Evolutionary conservation across 2,329 filamentous ascomycete genomes (phyloP), one percentile per base, ranked within the genome.

Genomic region (Calonectria ilicicola): DNA sequence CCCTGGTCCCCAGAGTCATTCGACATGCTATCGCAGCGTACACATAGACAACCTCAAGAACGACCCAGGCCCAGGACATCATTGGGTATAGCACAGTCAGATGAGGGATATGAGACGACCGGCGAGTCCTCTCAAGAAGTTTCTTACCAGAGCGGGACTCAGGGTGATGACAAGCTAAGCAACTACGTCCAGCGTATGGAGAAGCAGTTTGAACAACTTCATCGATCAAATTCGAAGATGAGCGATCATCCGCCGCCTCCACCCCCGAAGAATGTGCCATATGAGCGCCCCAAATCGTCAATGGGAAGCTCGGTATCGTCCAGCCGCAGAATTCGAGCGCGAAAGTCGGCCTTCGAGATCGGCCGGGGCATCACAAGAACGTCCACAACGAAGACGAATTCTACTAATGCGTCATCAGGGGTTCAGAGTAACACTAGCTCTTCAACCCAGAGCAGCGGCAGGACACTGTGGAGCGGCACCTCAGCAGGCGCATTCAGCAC

Each of bases 171-270:
- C 42, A 91, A 96, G 78, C 86, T 98, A 14, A 94, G 92, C 80
- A 96, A 94, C 79, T 98, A 98, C 79, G 95, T 98, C 5, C 92
- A 97, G 79, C 91, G 95, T 62, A 98, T 98, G 95, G 96, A 98
- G 82, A 93, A 91, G 75, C 91, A 95, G 42, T 85, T 98, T 47
- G 90, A 91, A 62, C 91, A 91, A 74, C 91, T 95, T 87, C 93
- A 96, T 66, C 89, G 91, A 64, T 86, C 91, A 49, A 90, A 87
- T 74, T 83, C 86, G 19, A 88, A 86, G 49, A 72, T 8, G 75
- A 79, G 53, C 29, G 85, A 89, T 53, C 86, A 87, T 47, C 89
- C 92, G 8, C 90, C 91, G 15, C 93, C 93, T 2, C 91, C 92
- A 17, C 77, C 77, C 1, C 90, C 89, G 10, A 92, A 92, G 81